These are phyloP conservation scores for Vigna angularis DNA, from an alignment of 306 rosid genomes.

Conservation along the genomic window DNA sequence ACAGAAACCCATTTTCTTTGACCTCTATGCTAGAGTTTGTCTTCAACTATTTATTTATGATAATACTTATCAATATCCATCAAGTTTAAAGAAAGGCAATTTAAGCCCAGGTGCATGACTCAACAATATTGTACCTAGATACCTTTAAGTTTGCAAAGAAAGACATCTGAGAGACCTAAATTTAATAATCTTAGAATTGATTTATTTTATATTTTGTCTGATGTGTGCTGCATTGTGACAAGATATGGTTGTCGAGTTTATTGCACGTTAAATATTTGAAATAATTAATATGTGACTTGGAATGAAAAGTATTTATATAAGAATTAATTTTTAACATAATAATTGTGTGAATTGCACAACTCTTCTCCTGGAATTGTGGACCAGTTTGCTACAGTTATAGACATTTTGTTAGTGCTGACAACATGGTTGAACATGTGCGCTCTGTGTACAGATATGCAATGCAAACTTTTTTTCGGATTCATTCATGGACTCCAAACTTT, in stretches of 20 bases:
- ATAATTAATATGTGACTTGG: not conserved
- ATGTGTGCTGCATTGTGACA: not conserved
- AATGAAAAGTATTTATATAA: not conserved
- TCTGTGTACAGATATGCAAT: not conserved
- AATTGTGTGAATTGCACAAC: not conserved
- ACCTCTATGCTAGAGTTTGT: conserved; percentile 11
- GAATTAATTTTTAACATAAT: not conserved
- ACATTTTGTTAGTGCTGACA: not conserved
- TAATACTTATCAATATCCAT: conserved; percentile 3
- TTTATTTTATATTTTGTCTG: not conserved
- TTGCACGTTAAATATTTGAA: not conserved
- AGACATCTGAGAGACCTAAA: not conserved
- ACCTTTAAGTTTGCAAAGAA: not conserved
- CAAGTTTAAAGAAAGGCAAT: not conserved
- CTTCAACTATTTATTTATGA: conserved; percentile 11
- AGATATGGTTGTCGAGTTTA: conserved; percentile 10
- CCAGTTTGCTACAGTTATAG: not conserved
- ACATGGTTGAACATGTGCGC: not conserved
- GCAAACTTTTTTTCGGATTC: not conserved
- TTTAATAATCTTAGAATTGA: not conserved
- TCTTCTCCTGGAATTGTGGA: conserved; percentile 21
- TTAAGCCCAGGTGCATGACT: conserved; percentile 18
- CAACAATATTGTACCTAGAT: conserved; percentile 8
- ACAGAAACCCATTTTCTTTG: conserved; percentile 29
- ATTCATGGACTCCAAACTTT: too few species aligned